Conservation (phyloP, 129 eudicot species). For the Chrysanthemum lavandulifolium region DNA sequence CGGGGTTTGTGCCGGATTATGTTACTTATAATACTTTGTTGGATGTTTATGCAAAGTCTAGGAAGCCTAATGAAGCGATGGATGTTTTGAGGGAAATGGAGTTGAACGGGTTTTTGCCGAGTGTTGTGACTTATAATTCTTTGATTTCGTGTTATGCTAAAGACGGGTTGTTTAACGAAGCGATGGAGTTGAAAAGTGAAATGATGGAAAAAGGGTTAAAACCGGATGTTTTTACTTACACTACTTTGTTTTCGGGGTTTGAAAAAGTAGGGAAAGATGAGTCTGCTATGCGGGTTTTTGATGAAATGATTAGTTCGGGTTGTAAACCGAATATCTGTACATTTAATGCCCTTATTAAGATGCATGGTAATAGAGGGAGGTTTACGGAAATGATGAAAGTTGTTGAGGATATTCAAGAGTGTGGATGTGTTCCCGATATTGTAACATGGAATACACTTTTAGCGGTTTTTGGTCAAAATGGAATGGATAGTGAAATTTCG, state of each 20-base stretch:
- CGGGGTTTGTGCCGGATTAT: constrained; percentile 70
- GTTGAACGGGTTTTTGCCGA: constrained; percentile 60
- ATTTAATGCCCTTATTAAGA: constrained; percentile 71
- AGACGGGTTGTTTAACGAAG: constrained; percentile 80
- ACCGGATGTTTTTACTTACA: constrained; percentile 90
- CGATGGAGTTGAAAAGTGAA: constrained; percentile 64
- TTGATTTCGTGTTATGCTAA: constrained; percentile 83
- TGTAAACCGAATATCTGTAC: constrained; percentile 87
- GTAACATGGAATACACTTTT: constrained; percentile 94
- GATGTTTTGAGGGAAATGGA: constrained; percentile 87
- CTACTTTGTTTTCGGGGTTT: constrained; percentile 84
- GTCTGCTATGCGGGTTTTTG: constrained; percentile 64
- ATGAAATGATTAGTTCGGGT: constrained; percentile 72
- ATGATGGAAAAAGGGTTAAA: constrained; percentile 73
- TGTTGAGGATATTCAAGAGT: constrained; percentile 68
- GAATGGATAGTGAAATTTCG: constrained; percentile 78
- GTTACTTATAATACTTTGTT: constrained; percentile 84
- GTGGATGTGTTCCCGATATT: constrained; percentile 78
- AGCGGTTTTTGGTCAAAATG: constrained; percentile 87
- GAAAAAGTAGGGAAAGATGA: constrained; percentile 94
- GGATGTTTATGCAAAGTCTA: constrained; percentile 94
- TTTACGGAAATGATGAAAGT: constrained; percentile 82
- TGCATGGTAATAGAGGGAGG: constrained; percentile 76
- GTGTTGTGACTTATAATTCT: constrained; percentile 82
- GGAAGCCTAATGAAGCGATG: constrained; percentile 79